phyloP scores from a whole-genome alignment of 1,139 yeast genomes.

The Zygosaccharomyces sapae region DNA sequence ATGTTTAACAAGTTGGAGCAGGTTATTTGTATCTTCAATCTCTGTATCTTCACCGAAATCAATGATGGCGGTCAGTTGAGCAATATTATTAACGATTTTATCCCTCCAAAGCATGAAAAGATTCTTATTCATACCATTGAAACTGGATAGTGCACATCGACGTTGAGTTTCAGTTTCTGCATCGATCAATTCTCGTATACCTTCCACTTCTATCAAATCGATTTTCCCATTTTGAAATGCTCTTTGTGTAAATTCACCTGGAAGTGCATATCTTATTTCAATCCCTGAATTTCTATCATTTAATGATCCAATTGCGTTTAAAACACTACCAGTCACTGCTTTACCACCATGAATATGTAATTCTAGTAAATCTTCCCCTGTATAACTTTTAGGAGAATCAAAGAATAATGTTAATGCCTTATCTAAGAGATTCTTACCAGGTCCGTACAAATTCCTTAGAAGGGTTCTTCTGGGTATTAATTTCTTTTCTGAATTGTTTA shows the following conservation, averaged over 20 bases:
- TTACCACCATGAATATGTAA: conserved; percentile 90
- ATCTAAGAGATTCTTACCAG: conserved; percentile 52
- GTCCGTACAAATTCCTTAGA: conserved; percentile 50
- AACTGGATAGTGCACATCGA: conserved; percentile 64
- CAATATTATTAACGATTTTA: conserved; percentile 59
- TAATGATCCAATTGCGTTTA: conserved; percentile 53
- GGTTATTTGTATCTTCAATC: conserved; percentile 52
- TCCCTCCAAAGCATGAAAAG: conserved; percentile 65
- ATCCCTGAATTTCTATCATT: conserved; percentile 40
- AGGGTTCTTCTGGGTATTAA: conserved; percentile 55
- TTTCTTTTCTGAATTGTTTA: conserved; percentile 41
- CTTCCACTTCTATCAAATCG: conserved; percentile 82
- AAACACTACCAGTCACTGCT: conserved; percentile 70
- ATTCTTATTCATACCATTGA: conserved; percentile 60
- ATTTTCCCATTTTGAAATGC: conserved; percentile 71
- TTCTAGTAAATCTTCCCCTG: conserved; percentile 89
- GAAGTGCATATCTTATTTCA: conserved; percentile 74
- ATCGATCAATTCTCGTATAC: conserved; percentile 80
- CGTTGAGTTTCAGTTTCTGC: conserved; percentile 94
- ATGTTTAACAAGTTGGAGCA: conserved; percentile 48
- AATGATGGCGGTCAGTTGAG: conserved; percentile 77
- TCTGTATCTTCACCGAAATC: conserved; percentile 97
- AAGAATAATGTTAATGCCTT: conserved; percentile 71
- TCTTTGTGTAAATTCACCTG: conserved; percentile 86
- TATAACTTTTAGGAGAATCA: conserved; percentile 73